Conservation (phyloP, 2,329 filamentous ascomycete species). For the Ophiostoma sp. region DNA sequence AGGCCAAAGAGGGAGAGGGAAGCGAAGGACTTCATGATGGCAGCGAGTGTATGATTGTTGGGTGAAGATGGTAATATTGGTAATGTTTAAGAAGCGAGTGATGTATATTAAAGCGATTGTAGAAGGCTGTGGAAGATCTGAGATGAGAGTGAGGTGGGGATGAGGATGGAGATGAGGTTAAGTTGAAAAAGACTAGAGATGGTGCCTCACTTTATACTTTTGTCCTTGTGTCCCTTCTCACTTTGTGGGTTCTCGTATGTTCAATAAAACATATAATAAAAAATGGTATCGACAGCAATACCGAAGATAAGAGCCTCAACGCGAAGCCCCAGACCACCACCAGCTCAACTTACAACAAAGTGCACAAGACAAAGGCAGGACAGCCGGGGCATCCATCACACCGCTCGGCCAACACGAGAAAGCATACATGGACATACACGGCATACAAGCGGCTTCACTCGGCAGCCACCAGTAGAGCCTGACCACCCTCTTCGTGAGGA, state of each 20-base stretch:
- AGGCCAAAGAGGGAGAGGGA: conserved; percentile 12
- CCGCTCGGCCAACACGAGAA: not conserved
- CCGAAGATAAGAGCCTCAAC: not conserved
- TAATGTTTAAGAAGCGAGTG: not conserved
- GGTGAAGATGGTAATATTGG: not conserved
- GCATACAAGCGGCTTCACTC: not conserved
- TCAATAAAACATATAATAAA: not conserved
- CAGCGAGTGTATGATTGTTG: not conserved
- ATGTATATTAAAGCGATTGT: not conserved
- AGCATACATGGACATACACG: not conserved
- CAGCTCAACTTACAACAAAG: not conserved
- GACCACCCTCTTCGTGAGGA: not conserved
- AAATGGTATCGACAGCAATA: not conserved
- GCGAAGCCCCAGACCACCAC: not conserved
- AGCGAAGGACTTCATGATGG: conserved; percentile 22
- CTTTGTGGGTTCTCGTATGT: not conserved
- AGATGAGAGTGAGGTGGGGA: not conserved
- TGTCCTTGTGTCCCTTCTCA: not conserved
- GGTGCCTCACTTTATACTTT: not conserved
- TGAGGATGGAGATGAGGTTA: not conserved
- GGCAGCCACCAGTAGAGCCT: not conserved
- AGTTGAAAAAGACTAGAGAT: not conserved
- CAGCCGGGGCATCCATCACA: not conserved
- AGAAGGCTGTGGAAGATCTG: not conserved
- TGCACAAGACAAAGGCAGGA: not conserved